Evolutionary conservation across 305 asterid genomes (phyloP), one percentile per base, ranked within the genome.

Genomic region (Petunia hybrid): DNA sequence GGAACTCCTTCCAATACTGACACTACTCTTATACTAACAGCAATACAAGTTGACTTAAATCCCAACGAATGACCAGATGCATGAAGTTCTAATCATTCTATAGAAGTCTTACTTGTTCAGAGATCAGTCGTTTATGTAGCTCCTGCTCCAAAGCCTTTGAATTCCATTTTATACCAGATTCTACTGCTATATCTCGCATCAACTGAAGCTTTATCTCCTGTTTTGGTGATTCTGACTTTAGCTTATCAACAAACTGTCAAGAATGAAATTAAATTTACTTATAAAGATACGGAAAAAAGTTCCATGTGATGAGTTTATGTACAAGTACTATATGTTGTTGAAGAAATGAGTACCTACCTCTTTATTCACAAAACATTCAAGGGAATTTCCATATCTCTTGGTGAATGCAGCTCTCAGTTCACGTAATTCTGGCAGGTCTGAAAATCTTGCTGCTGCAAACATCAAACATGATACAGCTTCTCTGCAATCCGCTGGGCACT

Each of bases 401-500:
- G 91, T 86, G 70, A 96, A 94, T 67, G 86, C 5, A 39, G 85
- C 79, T 90, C 99, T 90, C 56, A 96, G 92, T 53, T 93, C 92
- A 3, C 97, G 88, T 74, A 96, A 86, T 87, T 96, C 99, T 4
- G 98, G 98, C 60, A 96, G 88, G 87, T 96, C 97, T 7, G 95
- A 94, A 31, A 94, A 87, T 82, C 98, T 87, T 16, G 99, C 98
- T 5, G 99, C 98, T 36, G 98, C 98, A 89, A 86, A 91, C 92
- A 90, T 89, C 89, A 96, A 83, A 63, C 94, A 86, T 7, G 98
- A 80, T 4, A 82, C 97, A 61, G 98, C 95, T 90, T 93, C 99
- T 82, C 87, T 89, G 84, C 98, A 92, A 5, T 96, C 98, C 60
- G 92, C 96, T 0, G 98, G 98, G 76, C 98, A 97, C 78, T 91